A percentile compares a stretch with the other conserved stretches of the same genome.
phyloP scores from a whole-genome alignment of 306 rosid genomes.

The Styphnolobium japonicum region DNA sequence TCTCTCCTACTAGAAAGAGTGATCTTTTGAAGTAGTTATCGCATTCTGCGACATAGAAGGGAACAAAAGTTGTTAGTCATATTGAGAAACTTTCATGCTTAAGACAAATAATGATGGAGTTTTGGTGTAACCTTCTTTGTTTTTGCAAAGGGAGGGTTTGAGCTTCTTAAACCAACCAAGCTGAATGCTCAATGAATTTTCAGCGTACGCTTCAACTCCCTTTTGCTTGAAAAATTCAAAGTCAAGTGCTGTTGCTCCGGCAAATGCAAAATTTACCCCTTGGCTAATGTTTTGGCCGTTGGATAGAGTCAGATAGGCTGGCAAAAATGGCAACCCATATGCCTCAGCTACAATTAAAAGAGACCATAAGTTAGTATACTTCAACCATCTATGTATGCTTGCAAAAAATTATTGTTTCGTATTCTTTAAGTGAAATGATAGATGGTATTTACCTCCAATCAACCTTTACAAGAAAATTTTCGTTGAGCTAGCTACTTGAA shows the following conservation, averaged over 20 bases:
- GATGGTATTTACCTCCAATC: no score
- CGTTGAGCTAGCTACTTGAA: no score
- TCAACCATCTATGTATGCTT: no score
- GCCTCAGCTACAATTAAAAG: conserved; percentile 41
- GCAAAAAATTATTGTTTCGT: no score
- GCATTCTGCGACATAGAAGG: conserved; percentile 19
- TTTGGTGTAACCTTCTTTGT: conserved; percentile 25
- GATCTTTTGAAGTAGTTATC: conserved; percentile 33
- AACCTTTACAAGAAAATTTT: no score
- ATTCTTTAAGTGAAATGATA: no score
- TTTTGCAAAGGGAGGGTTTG: conserved; percentile 38
- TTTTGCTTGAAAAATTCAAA: conserved; percentile 1
- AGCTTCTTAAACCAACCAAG: conserved; percentile 50
- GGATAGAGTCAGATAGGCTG: conserved; percentile 25
- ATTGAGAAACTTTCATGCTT: not conserved
- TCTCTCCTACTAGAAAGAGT: conserved; percentile 46
- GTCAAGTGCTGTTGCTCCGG: conserved; percentile 49
- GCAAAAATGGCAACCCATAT: conserved; percentile 41
- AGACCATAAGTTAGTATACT: not conserved
- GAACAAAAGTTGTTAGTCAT: no score
- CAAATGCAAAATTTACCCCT: conserved; percentile 56
- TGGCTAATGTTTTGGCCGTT: not conserved
- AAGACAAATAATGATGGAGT: not conserved
- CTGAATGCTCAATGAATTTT: conserved; percentile 37
- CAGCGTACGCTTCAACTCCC: conserved; percentile 11